Evolutionary conservation across 495 filamentous ascomycete genomes (phyloP), one percentile per base, ranked within the genome.

Genomic region (Opeltia flavorubescens): DNA sequence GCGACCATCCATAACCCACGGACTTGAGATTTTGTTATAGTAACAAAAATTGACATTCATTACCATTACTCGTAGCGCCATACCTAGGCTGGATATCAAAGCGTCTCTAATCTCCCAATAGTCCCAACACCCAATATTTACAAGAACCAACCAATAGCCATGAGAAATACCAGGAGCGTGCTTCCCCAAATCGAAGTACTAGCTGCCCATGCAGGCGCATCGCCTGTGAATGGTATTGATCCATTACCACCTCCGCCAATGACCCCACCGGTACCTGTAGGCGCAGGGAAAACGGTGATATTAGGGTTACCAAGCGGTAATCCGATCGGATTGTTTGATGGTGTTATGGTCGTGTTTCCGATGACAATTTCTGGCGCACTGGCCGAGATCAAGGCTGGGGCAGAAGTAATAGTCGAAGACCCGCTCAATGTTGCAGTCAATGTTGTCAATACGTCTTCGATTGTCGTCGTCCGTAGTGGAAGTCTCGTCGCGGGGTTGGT

Each of bases 351-450:
- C 23, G 21, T 26, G 34, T 50, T 50, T 12, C 51, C 55, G 29
- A 57, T 54, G 18, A 57, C 52, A 34, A 57, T 57, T 17, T 48
- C 12, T 1, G 55, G 51, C 4, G 30, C 51, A 13, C 23, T 29
- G 33, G 26, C 55, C 6, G 48, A 47, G n/a, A 50, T 46, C 12
- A 4, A 6, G 30, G 8, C 23, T 23, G 23, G n/a, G 3, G 33
- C 29, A 7, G 29, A 0, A 4, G 38, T 41, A 21, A 41, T 41
- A 12, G 38, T 41, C 8, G 38, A 41, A 6, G 38, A 41, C 0
- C 38, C 38, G 12, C 21, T 12, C 0, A 41, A n/a, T 25, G 38
- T 41, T 25, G 38, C 38, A 20, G 38, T 41, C 38, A 41, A 25
- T 7, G 38, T 41, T n/a, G 38, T 41, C 21, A 41, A 25, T 5